Conservation (phyloP, 73 alveolate species). For the Breviolum minutum region DNA sequence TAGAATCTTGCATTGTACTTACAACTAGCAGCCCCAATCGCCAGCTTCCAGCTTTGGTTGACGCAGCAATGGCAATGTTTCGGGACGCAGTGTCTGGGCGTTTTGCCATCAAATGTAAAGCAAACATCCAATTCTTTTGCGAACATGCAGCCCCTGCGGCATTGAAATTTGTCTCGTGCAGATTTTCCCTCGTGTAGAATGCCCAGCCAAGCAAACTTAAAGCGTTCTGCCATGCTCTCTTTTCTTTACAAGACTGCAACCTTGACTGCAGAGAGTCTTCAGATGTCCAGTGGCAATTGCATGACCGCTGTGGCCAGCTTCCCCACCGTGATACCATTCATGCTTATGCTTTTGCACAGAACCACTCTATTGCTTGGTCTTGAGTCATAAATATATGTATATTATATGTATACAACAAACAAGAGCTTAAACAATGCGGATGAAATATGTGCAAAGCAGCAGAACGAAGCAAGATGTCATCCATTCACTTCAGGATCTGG, state of each 20-base stretch:
- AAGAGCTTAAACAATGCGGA: no score
- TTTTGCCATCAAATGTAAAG: background rate
- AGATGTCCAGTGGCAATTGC: background rate
- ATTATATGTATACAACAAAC: background rate
- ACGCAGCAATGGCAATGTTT: conserved; percentile 1
- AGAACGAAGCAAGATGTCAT: background rate
- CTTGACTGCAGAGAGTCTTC: conserved; percentile 5
- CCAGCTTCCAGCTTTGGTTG: background rate
- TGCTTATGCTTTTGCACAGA: background rate
- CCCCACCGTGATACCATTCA: background rate
- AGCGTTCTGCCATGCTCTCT: conserved; percentile 23
- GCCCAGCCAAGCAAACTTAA: background rate
- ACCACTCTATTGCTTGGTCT: background rate
- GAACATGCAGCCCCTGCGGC: conserved; percentile 21
- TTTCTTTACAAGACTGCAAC: background rate
- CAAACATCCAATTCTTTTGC: conserved; percentile 23
- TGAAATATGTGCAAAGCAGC: background rate
- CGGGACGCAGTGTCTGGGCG: background rate
- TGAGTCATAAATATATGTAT: background rate
- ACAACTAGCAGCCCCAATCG: background rate
- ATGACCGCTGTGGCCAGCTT: background rate
- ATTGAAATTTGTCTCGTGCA: background rate
- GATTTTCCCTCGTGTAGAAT: background rate
- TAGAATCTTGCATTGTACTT: background rate
- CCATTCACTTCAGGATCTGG: background rate